These are phyloP conservation scores for Hypoxylon sp. DNA, from an alignment of 2,329 filamentous ascomycete genomes.

Conservation along the genomic window DNA sequence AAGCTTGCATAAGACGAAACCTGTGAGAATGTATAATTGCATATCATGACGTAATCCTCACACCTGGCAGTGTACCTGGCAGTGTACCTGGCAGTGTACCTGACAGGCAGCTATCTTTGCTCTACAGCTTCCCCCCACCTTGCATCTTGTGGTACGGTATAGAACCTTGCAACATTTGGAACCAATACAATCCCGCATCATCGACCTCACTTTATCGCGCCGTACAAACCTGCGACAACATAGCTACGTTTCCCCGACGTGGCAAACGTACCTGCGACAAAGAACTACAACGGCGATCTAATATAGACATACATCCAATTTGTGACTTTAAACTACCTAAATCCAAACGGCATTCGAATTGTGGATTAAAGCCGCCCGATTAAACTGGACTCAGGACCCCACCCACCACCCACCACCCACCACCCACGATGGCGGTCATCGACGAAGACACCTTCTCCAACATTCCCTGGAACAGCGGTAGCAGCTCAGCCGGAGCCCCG, in stretches of 20 bases:
- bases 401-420: no score
- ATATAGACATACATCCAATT: not conserved
- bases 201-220: conserved; percentile 21
- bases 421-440: conserved; percentile 60
- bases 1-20: conserved; percentile 19
- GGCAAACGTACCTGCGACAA: conserved; percentile 10
- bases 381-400: conserved; percentile 26
- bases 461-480: conserved; percentile 80
- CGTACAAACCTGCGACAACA: conserved; percentile 18
- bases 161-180: conserved; percentile 9
- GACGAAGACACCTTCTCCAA: conserved; percentile 81
- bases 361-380: conserved; percentile 21
- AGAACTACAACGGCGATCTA: not conserved
- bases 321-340: conserved; percentile 2
- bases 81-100: conserved; percentile 4
- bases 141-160: not conserved
- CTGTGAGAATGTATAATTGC: conserved; percentile 28
- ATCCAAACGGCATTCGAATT: conserved; percentile 8
- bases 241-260: conserved; percentile 10
- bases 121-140: conserved; percentile 1
- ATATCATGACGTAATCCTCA: conserved; percentile 34
- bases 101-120: conserved; percentile 13
- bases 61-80: conserved; percentile 2
- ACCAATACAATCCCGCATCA: conserved; percentile 35
- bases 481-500: conserved; percentile 56